Conservation (phyloP, 495 filamentous ascomycete genomes). For the Xylaria cubensis region DNA sequence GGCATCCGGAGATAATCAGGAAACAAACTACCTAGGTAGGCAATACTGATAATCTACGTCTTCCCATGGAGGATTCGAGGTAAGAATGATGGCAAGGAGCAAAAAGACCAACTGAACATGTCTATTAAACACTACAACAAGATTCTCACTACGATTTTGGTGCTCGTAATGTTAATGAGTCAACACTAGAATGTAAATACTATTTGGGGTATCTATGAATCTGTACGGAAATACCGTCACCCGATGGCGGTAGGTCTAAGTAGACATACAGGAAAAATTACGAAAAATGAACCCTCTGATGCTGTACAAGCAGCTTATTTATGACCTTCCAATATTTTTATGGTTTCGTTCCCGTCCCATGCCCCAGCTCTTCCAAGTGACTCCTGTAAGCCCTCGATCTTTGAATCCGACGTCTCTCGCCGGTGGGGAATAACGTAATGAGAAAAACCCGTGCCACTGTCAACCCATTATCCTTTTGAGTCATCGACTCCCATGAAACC, state of each 20-base stretch:
- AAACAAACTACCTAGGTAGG: too few species aligned
- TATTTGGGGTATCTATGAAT: slow-evolving; percentile 19
- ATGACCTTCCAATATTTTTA: not conserved
- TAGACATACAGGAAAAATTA: slow-evolving; percentile 7
- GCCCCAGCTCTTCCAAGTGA: not conserved
- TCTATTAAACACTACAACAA: not conserved
- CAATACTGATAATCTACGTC: not conserved
- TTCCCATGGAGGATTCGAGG: not conserved
- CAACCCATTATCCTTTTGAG: not conserved
- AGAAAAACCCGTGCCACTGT: slow-evolving; percentile 1
- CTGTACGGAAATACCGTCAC: not conserved
- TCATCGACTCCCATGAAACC: slow-evolving; percentile 9
- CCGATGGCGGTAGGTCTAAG: slow-evolving; percentile 7
- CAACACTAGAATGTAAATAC: not conserved
- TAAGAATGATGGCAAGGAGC: not conserved
- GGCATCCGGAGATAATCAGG: not conserved
- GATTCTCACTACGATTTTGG: not conserved
- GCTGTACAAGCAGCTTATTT: slow-evolving; percentile 8
- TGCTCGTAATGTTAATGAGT: not conserved
- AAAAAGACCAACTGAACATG: not conserved
- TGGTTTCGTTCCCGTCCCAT: not conserved
- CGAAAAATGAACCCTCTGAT: not conserved
- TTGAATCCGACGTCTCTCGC: not conserved
- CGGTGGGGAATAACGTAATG: not conserved
- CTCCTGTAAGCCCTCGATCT: not conserved